phyloP scores from a whole-genome alignment of 106 monocot genomes.

The Dioscorea dumetorum region DNA sequence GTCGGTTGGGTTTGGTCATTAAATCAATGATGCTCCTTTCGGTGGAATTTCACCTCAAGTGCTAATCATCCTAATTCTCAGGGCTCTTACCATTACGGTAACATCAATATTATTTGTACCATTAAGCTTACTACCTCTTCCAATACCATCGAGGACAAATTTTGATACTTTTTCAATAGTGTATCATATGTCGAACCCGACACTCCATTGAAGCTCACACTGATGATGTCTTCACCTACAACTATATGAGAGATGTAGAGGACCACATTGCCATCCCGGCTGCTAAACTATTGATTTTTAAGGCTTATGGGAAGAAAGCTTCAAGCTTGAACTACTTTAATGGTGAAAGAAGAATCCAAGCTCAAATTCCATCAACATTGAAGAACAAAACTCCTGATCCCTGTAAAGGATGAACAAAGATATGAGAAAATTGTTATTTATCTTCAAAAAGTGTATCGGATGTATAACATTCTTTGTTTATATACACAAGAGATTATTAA shows the following conservation, averaged over 20 bases:
- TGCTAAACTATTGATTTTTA: too few species aligned
- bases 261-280: conserved; percentile 15
- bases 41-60: conserved; percentile 50
- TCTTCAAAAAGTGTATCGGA: too few species aligned
- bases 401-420: too few species aligned
- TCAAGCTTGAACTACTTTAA: too few species aligned
- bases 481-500: too few species aligned
- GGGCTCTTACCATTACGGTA: conserved; percentile 43
- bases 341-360: too few species aligned
- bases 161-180: conserved; percentile 27
- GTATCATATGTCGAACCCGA: conserved; percentile 11
- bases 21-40: conserved; percentile 32
- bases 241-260: conserved; percentile 4
- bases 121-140: conserved; percentile 24
- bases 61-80: conserved; percentile 45
- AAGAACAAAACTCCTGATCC: too few species aligned
- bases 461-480: too few species aligned
- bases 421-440: too few species aligned
- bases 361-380: too few species aligned
- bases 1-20: conserved; percentile 34
- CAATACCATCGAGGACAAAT: conserved; percentile 17
- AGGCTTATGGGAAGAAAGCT: too few species aligned
- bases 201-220: conserved; percentile 28
- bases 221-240: conserved; percentile 18
- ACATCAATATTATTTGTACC: conserved; percentile 44